Conservation (phyloP, 2,329 filamentous ascomycete genomes). For the Xylariaceae sp. region DNA sequence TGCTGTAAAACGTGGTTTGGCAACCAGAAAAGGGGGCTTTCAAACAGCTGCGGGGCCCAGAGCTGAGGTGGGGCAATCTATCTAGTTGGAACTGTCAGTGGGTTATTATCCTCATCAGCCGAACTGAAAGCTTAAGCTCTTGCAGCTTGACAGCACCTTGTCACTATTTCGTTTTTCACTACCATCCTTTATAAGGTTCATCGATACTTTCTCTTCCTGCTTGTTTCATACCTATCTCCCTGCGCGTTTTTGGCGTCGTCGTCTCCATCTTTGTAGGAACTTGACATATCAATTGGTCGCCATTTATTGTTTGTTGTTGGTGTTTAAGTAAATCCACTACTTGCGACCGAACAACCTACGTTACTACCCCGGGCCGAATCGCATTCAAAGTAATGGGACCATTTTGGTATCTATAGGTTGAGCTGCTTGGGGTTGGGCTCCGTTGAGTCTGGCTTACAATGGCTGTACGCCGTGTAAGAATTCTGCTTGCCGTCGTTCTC, state of each 20-base stretch:
- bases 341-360: constrained; percentile 9
- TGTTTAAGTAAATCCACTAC: neutral
- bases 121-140: neutral
- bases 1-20: too few species aligned
- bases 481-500: constrained; percentile 39
- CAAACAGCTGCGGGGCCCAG: too few species aligned
- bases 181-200: too few species aligned
- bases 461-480: constrained; percentile 41
- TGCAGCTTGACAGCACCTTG: neutral
- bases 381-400: constrained; percentile 21
- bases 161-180: too few species aligned
- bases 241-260: neutral
- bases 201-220: too few species aligned
- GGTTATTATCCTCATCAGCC: too few species aligned
- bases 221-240: neutral
- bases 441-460: constrained; percentile 30
- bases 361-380: constrained; percentile 1
- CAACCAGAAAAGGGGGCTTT: too few species aligned
- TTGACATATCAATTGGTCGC: neutral
- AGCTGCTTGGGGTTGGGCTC: constrained; percentile 6
- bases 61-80: too few species aligned
- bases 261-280: neutral
- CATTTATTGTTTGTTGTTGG: neutral
- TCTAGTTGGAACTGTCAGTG: too few species aligned
- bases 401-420: neutral